Conservation (phyloP, 441 rosid species). For the Breynia disticha region DNA sequence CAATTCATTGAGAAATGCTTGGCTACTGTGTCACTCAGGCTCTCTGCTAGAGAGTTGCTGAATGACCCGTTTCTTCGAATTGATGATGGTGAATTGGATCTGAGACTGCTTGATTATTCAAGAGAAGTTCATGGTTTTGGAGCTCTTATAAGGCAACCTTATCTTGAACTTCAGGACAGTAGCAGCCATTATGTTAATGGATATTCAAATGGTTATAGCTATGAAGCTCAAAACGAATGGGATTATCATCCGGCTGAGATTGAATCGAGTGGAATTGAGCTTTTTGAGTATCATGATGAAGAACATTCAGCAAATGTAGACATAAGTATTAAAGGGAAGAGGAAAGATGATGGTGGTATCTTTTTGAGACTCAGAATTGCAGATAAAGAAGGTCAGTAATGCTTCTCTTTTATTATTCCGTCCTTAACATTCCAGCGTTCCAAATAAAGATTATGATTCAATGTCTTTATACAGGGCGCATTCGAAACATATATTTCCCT, state of each 20-base stretch:
- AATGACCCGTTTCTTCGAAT: constrained; percentile 64
- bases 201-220: constrained; percentile 31
- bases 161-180: constrained; percentile 27
- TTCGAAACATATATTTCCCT: constrained; percentile 77
- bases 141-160: constrained; percentile 45
- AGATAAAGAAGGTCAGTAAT: constrained; percentile 65
- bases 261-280: constrained; percentile 52
- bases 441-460: neutral
- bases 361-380: constrained; percentile 61
- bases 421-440: constrained; percentile 6
- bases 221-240: constrained; percentile 33
- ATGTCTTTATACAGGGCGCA: constrained; percentile 37
- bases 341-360: constrained; percentile 46
- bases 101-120: constrained; percentile 34
- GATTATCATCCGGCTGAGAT: constrained; percentile 38
- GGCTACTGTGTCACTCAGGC: constrained; percentile 68
- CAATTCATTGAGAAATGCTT: constrained; percentile 79
- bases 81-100: constrained; percentile 46
- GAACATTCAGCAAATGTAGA: constrained; percentile 44
- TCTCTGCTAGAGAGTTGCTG: constrained; percentile 76
- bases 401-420: neutral
- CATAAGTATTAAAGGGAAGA: constrained; percentile 73
- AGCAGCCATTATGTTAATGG: constrained; percentile 29
- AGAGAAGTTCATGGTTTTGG: constrained; percentile 33
- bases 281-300: constrained; percentile 54